phyloP scores from a whole-genome alignment of 371 early-diverging fungal species.

The Mucor saturninus region DNA sequence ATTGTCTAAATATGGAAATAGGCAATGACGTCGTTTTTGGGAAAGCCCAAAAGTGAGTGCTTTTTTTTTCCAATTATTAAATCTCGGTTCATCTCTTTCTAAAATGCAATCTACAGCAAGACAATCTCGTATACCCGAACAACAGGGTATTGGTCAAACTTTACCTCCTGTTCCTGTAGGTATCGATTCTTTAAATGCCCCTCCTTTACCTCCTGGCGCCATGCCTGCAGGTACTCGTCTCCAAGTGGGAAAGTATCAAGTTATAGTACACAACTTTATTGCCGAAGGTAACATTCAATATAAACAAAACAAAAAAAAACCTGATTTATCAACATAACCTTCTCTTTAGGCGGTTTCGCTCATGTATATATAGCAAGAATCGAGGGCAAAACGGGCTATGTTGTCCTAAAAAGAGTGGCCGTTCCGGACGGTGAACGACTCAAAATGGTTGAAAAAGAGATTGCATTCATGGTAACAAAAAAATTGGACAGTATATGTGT shows the following conservation, averaged over 20 bases:
- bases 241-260: slow-evolving; percentile 57
- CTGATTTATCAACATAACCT: not conserved
- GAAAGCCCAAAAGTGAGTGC: not conserved
- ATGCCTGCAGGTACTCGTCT: slow-evolving; percentile 59
- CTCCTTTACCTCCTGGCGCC: slow-evolving; percentile 48
- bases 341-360: slow-evolving; percentile 75
- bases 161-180: slow-evolving; percentile 55
- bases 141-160: slow-evolving; percentile 52
- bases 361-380: slow-evolving; percentile 84
- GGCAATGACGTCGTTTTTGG: slow-evolving; percentile 4
- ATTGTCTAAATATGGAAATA: not conserved
- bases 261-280: slow-evolving; percentile 59
- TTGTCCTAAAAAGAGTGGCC: slow-evolving; percentile 81
- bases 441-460: slow-evolving; percentile 72
- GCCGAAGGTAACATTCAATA: slow-evolving; percentile 44
- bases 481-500: not conserved
- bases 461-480: slow-evolving; percentile 72
- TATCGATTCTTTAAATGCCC: slow-evolving; percentile 38
- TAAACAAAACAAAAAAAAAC: not conserved
- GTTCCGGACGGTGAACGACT: slow-evolving; percentile 73
- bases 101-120: slow-evolving; percentile 24
- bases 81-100: slow-evolving; percentile 13
- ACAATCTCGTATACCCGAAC: slow-evolving; percentile 53
- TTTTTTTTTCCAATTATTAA: slow-evolving; percentile 4
- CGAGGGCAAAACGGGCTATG: slow-evolving; percentile 55